Conservation (phyloP, 2,329 filamentous ascomycete genomes). For the Didymella exigua region DNA sequence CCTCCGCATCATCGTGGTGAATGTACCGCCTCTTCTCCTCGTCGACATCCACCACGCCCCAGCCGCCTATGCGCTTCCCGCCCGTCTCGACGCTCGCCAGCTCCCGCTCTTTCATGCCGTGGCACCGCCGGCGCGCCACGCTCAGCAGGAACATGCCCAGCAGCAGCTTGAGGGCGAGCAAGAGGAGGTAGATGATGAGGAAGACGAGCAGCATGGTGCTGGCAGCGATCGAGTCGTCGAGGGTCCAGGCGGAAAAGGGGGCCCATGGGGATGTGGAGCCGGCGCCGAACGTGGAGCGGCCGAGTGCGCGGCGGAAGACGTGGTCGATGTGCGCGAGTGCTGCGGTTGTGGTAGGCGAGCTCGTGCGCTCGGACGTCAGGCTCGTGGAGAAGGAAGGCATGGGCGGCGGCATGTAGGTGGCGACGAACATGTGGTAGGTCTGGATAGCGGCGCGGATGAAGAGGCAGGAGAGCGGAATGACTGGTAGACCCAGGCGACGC, state of each 20-base stretch:
- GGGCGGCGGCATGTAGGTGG: slow-evolving; percentile 80
- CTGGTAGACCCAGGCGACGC: slow-evolving; percentile 84
- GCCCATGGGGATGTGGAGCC: slow-evolving; percentile 41
- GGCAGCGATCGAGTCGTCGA: slow-evolving; percentile 75
- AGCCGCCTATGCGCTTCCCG: slow-evolving; percentile 78
- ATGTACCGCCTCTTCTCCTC: slow-evolving; percentile 87
- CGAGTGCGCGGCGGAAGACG: slow-evolving; percentile 76
- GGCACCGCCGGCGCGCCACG: slow-evolving; percentile 79
- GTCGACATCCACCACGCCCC: slow-evolving; percentile 83
- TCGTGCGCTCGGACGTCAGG: slow-evolving; percentile 61
- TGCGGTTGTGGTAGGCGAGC: slow-evolving; percentile 71
- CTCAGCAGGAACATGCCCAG: slow-evolving; percentile 86
- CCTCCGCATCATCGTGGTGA: slow-evolving; percentile 82
- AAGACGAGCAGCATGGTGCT: slow-evolving; percentile 86
- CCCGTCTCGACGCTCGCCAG: slow-evolving; percentile 63
- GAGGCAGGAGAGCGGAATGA: slow-evolving; percentile 90
- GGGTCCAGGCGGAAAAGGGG: slow-evolving; percentile 56
- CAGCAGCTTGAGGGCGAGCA: slow-evolving; percentile 80
- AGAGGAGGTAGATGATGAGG: slow-evolving; percentile 80
- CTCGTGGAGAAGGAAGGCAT: slow-evolving; percentile 70
- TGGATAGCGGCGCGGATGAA: slow-evolving; percentile 95
- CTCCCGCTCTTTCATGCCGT: slow-evolving; percentile 76
- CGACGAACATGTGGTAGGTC: slow-evolving; percentile 97
- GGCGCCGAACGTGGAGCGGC: slow-evolving; percentile 68
- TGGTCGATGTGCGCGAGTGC: slow-evolving; percentile 80